A percentile compares a stretch with the other conserved stretches of the same genome.
Conservation (phyloP, 163 green algal genomes). For the Volvox carteri region DNA sequence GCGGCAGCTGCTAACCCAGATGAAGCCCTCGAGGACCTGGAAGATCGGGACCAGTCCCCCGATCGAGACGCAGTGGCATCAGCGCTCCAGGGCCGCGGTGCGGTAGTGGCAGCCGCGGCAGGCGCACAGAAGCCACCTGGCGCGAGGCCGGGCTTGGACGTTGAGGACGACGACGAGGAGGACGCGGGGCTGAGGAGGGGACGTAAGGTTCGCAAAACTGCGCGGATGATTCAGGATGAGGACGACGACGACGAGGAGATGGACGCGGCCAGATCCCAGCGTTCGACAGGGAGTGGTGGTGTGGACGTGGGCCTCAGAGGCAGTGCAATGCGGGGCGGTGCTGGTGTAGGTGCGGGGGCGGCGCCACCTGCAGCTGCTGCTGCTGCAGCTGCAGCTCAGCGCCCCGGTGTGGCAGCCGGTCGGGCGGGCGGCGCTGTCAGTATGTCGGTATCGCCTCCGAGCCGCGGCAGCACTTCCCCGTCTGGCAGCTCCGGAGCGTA, state of each 20-base stretch:
- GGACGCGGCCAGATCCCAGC: not conserved
- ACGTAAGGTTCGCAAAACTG: slow-evolving; percentile 11
- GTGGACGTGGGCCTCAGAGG: too few species aligned
- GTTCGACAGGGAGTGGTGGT: not conserved
- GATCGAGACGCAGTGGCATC: not conserved
- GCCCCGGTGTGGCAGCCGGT: too few species aligned
- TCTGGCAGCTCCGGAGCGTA: not conserved
- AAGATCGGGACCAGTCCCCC: not conserved
- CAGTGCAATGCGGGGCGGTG: not conserved
- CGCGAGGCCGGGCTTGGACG: not conserved
- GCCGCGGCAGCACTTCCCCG: not conserved
- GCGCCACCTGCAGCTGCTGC: not conserved
- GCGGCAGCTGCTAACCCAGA: not conserved
- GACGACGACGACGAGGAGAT: slow-evolving; percentile 19
- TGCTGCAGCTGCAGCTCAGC: not conserved
- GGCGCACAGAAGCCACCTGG: not conserved
- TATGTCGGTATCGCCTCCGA: too few species aligned
- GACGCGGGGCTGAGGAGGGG: not conserved
- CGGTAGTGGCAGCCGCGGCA: not conserved
- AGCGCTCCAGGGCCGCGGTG: not conserved
- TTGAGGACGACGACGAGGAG: slow-evolving; percentile 42
- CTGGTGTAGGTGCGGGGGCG: not conserved
- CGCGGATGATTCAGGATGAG: not conserved
- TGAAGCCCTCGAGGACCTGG: not conserved
- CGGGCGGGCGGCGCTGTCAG: too few species aligned